These are phyloP conservation scores for Pleurotus tuber-regium DNA, from an alignment of 768 basidiomycete species.

Conservation along the genomic window DNA sequence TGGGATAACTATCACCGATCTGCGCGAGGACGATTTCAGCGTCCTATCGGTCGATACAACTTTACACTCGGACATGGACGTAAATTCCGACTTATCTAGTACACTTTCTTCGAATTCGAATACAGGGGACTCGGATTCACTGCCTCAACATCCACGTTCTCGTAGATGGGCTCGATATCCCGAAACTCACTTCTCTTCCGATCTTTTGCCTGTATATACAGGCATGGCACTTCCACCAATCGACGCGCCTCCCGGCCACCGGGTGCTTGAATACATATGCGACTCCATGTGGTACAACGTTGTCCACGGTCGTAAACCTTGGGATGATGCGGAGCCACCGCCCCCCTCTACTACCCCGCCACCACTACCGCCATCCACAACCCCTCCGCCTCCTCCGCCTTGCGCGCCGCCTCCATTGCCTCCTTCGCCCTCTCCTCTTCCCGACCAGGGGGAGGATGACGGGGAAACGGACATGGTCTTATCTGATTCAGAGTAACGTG, in stretches of 20 bases:
- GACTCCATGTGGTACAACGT: constrained; percentile 27
- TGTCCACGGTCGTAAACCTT: constrained; percentile 33
- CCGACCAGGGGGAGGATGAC: constrained; percentile 10
- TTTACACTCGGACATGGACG: background rate
- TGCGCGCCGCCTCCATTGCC: constrained; percentile 11
- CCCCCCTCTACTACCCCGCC: constrained; percentile 16
- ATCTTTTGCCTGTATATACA: constrained; percentile 51
- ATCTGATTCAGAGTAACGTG: constrained; percentile 27
- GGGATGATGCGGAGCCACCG: constrained; percentile 25
- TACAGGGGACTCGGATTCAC: background rate
- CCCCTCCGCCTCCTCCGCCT: constrained; percentile 16
- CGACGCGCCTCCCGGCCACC: constrained; percentile 18
- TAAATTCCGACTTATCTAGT: background rate
- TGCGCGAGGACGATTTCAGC: too few species aligned
- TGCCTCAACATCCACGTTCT: background rate
- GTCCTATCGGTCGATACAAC: too few species aligned
- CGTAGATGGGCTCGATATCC: constrained; percentile 66
- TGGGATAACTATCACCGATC: too few species aligned
- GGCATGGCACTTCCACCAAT: constrained; percentile 24
- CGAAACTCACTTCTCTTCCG: constrained; percentile 53
- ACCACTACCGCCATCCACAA: constrained; percentile 11
- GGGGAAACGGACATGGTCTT: constrained; percentile 34
- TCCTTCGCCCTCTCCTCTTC: background rate
- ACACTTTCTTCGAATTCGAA: background rate
- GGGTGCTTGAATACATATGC: background rate